Evolutionary conservation across 352 stramenopile genomes (phyloP).

Genomic region (Plasmopara halstedii): DNA sequence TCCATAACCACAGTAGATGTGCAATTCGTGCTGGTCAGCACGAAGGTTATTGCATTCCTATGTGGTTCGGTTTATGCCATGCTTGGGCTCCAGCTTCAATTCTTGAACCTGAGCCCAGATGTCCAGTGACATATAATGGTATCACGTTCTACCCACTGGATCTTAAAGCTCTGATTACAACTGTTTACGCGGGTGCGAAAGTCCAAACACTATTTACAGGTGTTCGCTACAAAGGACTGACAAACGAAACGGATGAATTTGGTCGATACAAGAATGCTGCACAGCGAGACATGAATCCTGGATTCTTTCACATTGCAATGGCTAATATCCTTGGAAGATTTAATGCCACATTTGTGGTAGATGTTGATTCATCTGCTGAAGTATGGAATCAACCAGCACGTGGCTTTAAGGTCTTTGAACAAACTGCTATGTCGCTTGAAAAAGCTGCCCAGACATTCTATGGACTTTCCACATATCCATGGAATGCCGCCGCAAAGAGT

Average conservation of each 20-base stretch:
- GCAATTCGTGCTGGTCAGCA: slow-evolving; percentile 20
- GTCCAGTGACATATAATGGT: slow-evolving; percentile 28
- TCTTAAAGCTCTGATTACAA: slow-evolving; percentile 32
- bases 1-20: slow-evolving; percentile 21
- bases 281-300: slow-evolving; percentile 37
- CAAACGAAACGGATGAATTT: slow-evolving; percentile 25
- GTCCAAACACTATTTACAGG: slow-evolving; percentile 35
- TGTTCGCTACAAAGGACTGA: slow-evolving; percentile 22
- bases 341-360: slow-evolving; percentile 32
- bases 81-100: slow-evolving; percentile 34
- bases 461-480: slow-evolving; percentile 33
- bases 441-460: slow-evolving; percentile 26
- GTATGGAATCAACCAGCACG: slow-evolving; percentile 57
- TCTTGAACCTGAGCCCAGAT: slow-evolving; percentile 32
- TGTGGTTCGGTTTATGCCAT: slow-evolving; percentile 44
- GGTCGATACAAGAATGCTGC: slow-evolving; percentile 30
- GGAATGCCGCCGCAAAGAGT: slow-evolving; percentile 29
- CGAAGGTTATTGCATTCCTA: slow-evolving; percentile 36
- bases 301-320: slow-evolving; percentile 36
- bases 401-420: slow-evolving; percentile 38
- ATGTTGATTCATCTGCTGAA: slow-evolving; percentile 25
- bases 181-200: slow-evolving; percentile 27
- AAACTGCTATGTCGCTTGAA: slow-evolving; percentile 23
- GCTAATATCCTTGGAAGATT: slow-evolving; percentile 35
- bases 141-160: slow-evolving; percentile 34